Evolutionary conservation across 768 basidiomycete species (phyloP), one percentile per base, ranked within the genome.

Genomic region (Rhodosporidiobolus odoratus): DNA sequence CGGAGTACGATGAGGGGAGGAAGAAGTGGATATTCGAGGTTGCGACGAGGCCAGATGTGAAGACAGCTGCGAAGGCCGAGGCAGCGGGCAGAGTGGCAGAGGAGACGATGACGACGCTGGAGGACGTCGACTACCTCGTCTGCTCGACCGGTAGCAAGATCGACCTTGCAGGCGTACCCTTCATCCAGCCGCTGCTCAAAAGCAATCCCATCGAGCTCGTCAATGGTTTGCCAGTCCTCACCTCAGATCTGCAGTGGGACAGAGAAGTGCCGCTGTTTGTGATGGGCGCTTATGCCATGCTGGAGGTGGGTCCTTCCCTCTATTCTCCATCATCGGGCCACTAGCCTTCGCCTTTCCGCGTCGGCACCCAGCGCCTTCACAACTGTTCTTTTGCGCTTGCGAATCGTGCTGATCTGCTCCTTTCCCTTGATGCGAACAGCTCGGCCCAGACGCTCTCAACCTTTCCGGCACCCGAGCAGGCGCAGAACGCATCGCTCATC

Each of bases 361-460:
- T 6, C 50, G 38, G 43, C 32, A 25, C 48, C 21, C 21, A 50
- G 21, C n/a, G 48, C 21, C 48, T 23, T 50, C n/a, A 9, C 43
- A 13, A 12, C 43, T 35, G 23, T 25, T 16, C 35, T 17, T 15
- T 34, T 10, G 37, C 52, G 7, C n/a, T 32, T 15, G 30, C 63
- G n/a, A n/a, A n/a, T n/a, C n/a, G n/a, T n/a, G n/a, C n/a, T n/a
- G n/a, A n/a, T 38, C 37, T 10, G 5, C 37, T 37, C 43, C 32
- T 16, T 12, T 48, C 57, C 38, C 25, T 35, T 25, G 1, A 37
- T 19, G 16, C 13, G 12, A 19, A 1, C 65, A 73, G 69, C 66
- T 74, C 37, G 73, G 73, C 4, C 73, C 73, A 1, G 73, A 71
- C 27, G 73, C 66, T 4, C 57, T 66, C n/a, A 74, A 74, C 32